Evolutionary conservation across 441 rosid species (phyloP).

Genomic region (Syzygium syzygioides): DNA sequence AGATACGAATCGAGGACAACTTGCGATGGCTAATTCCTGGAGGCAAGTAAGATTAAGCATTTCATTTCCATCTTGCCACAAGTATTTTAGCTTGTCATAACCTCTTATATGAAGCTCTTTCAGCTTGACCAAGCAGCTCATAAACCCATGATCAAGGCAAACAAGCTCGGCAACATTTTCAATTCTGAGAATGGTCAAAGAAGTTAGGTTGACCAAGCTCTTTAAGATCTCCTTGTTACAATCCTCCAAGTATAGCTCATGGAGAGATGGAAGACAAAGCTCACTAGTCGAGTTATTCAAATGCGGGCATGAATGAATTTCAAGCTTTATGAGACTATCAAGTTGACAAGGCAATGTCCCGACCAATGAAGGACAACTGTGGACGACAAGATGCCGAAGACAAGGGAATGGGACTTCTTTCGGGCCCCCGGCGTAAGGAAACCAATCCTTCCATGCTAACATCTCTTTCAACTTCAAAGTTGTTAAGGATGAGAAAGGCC

Average conservation of each 20-base stretch:
- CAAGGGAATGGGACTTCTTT: neutral
- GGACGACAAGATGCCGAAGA: neutral
- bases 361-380: neutral
- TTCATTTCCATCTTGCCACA: neutral
- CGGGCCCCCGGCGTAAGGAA: neutral
- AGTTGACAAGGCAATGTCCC: neutral
- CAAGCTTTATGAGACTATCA: neutral
- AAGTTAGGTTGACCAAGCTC: neutral
- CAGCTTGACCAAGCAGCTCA: neutral
- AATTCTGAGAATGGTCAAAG: neutral
- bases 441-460: neutral
- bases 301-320: neutral
- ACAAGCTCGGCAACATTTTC: neutral
- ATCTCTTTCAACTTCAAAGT: neutral
- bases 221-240: neutral
- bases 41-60: neutral
- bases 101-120: neutral
- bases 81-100: neutral
- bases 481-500: neutral
- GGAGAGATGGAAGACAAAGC: neutral
- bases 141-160: neutral
- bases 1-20: neutral
- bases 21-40: accelerated
- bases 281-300: neutral
- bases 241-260: neutral